Conservation (phyloP, 2,329 filamentous ascomycete species). For the Penicillium psychrosexuale region DNA sequence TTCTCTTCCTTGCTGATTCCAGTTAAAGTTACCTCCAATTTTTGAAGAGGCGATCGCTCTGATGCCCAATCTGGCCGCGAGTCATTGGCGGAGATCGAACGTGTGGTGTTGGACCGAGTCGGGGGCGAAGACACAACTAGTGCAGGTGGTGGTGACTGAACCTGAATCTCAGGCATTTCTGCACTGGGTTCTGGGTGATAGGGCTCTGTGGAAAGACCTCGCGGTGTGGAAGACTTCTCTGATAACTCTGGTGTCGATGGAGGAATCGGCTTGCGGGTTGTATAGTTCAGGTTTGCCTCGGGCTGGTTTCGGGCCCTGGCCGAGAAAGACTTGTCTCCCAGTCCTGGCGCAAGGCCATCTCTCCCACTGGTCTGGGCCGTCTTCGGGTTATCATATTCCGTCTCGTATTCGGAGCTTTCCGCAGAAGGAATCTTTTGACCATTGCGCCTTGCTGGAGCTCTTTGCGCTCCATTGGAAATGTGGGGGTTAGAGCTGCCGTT, state of each 20-base stretch:
- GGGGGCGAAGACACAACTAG: constrained; percentile 16
- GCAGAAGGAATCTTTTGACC: constrained; percentile 3
- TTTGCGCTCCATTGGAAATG: constrained; percentile 9
- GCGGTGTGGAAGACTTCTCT: constrained; percentile 20
- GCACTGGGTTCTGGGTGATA: constrained; percentile 4
- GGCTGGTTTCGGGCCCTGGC: constrained; percentile 14
- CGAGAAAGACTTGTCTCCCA: constrained; percentile 16
- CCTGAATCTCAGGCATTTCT: constrained; percentile 13
- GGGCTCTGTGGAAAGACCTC: constrained; percentile 14
- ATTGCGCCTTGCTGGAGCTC: constrained; percentile 10
- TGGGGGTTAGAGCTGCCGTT: constrained; percentile 13
- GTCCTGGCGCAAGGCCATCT: not conserved
- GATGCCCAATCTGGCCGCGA: constrained; percentile 59
- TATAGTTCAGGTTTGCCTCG: constrained; percentile 18
- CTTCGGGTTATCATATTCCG: not conserved
- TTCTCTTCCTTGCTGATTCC: constrained; percentile 97
- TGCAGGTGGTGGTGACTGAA: constrained; percentile 10
- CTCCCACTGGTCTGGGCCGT: constrained; percentile 1
- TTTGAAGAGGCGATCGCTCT: constrained; percentile 87
- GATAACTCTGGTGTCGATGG: not conserved
- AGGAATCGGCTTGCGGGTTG: constrained; percentile 12
- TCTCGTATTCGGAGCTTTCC: constrained; percentile 5
- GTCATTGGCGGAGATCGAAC: constrained; percentile 29
- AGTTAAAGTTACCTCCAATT: constrained; percentile 82
- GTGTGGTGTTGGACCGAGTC: constrained; percentile 33